Evolutionary conservation across 176 grass and related monocot genomes (phyloP).

Genomic region (Bonia amplexicaulis): DNA sequence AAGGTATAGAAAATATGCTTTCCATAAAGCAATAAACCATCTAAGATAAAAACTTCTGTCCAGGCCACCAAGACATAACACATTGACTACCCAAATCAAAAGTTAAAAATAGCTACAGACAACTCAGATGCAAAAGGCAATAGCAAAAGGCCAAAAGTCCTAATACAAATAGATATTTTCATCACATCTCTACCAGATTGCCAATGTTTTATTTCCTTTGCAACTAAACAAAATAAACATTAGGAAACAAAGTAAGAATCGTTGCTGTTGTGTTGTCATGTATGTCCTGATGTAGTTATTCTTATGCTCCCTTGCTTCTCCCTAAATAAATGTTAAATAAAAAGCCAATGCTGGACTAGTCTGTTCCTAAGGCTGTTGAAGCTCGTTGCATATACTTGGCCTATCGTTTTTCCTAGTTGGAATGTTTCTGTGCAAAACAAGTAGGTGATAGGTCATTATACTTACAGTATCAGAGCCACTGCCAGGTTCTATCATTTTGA

Average conservation of each 20-base stretch:
- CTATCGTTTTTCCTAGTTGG: not conserved
- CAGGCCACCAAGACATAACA: not conserved
- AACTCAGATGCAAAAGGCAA: conserved; percentile 1
- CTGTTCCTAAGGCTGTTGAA: not conserved
- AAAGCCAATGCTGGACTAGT: not conserved
- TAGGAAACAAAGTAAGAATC: not conserved
- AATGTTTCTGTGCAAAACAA: not conserved
- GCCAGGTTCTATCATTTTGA: not conserved
- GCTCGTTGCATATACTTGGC: not conserved
- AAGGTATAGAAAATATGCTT: conserved; percentile 2
- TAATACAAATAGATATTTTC: not conserved
- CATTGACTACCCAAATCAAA: not conserved
- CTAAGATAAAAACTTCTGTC: not conserved
- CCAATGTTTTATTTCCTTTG: conserved; percentile 3
- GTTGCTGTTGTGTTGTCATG: not conserved
- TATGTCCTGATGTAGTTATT: not conserved
- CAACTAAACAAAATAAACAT: conserved; percentile 5
- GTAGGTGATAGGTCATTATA: not conserved
- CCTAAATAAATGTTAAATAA: not conserved
- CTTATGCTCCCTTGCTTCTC: not conserved
- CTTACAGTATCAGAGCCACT: not conserved
- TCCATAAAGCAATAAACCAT: not conserved
- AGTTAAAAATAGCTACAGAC: not conserved
- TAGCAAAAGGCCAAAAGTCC: not conserved
- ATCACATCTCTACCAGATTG: not conserved